phyloP scores from a whole-genome alignment of 2,329 filamentous ascomycete species.

The Fusarium sp. region DNA sequence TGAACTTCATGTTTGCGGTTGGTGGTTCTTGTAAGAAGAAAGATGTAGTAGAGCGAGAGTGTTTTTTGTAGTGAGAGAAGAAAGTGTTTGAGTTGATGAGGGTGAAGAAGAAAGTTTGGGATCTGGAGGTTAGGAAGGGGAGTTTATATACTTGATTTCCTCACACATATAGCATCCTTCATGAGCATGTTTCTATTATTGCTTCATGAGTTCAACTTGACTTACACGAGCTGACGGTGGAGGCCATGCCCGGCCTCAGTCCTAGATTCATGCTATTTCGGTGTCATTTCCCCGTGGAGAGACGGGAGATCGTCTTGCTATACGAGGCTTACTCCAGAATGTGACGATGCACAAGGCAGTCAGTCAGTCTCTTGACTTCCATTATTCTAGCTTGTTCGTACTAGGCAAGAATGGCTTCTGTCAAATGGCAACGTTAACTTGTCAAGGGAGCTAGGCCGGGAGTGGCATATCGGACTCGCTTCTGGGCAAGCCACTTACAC shows the following conservation, averaged over 20 bases:
- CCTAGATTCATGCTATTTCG: slow-evolving; percentile 10
- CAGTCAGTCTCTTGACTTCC: not conserved
- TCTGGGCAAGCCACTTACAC: slow-evolving; percentile 20
- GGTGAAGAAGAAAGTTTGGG: slow-evolving; percentile 7
- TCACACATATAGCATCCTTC: accelerated
- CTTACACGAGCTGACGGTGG: slow-evolving; percentile 23
- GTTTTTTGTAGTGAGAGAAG: slow-evolving; percentile 13
- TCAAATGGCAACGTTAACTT: slow-evolving; percentile 18
- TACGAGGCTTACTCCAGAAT: slow-evolving; percentile 14
- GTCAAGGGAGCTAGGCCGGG: not conserved
- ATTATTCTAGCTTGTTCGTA: not conserved
- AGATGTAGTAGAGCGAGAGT: slow-evolving; percentile 11
- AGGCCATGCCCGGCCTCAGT: not conserved
- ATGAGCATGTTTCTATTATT: slow-evolving; percentile 19
- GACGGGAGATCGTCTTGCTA: not conserved
- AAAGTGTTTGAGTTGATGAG: slow-evolving; percentile 20
- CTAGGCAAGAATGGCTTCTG: not conserved
- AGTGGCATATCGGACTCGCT: not conserved
- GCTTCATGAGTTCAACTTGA: not conserved
- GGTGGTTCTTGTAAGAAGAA: not conserved
- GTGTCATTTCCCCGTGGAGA: not conserved
- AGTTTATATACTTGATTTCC: slow-evolving; percentile 23
- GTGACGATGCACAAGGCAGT: not conserved
- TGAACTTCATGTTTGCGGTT: slow-evolving; percentile 46
- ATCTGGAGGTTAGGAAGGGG: not conserved